Evolutionary conservation across 2,329 filamentous ascomycete genomes (phyloP), one percentile per base, ranked within the genome.

Genomic region (Aspergillus aculeatus): DNA sequence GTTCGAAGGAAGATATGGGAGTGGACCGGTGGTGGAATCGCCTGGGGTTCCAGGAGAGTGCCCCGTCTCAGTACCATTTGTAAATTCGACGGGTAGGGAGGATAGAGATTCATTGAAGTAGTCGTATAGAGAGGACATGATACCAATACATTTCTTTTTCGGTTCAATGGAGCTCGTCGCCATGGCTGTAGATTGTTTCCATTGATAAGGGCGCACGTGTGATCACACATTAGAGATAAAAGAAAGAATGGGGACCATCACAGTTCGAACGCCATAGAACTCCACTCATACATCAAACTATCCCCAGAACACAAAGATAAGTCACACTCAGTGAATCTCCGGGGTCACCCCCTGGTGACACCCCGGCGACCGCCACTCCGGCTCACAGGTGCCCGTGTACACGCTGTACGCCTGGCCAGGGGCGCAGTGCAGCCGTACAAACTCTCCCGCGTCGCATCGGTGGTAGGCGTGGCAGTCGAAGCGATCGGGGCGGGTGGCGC

Each of bases 1-100:
- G 74, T 62, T 74, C 73, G 6, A 68, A 60, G 57, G 74, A 73
- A 52, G 74, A 77, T 58, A 74, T 77, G 71, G 72, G 71, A 23
- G 73, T 76, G 5, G 74, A 75, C 57, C 67, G 61, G 3, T 71
- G 74, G 64, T 77, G 74, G 74, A 58, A 71, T 51, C 66, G 74
- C 24, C 41, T 72, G 31, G 73, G 73, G 0, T 62, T 75, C 7
- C 19, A 64, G 11, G 66, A 75, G 6, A 66, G 69, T 0, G 68
- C 62, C 23, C 64, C 71, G 3, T 66, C 67, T 38, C 68, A 75
- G 60, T 76, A 75, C 52, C 73, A 76, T 59, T 65, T 77, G 3
- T 77, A 55, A 63, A 24, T 10, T 48, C 26, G 4, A 12, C n/a
- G 2, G 26, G 10, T 23, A 11, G 21, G 16, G n/a, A 41, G 35